A percentile compares a stretch with the other conserved stretches of the same genome.
Evolutionary conservation across 1,139 yeast genomes (phyloP).

Genomic region (Zygoascus meyerae): DNA sequence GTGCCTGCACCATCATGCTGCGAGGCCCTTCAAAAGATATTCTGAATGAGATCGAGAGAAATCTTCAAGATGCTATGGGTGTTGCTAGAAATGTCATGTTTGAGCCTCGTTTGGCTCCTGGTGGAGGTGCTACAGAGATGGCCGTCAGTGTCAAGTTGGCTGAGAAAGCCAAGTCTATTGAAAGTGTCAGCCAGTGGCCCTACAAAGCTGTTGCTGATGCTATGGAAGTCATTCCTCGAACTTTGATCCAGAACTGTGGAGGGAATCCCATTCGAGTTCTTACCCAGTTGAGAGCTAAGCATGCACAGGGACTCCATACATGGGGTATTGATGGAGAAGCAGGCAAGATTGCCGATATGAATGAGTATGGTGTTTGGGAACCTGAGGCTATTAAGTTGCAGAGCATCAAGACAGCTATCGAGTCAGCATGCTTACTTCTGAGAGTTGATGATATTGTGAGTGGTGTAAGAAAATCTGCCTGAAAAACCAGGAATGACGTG

Average conservation of each 20-base stretch:
- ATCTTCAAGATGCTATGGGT: constrained; percentile 97
- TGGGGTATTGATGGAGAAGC: constrained; percentile 93
- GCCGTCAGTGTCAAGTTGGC: constrained; percentile 86
- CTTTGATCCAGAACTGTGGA: constrained; percentile 95
- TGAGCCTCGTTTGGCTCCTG: constrained; percentile 93
- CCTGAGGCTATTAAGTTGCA: constrained; percentile 98
- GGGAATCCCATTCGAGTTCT: constrained; percentile 88
- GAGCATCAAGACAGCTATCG: constrained; percentile 93
- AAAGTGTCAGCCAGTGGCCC: constrained; percentile 98
- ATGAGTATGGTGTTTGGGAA: constrained; percentile 95
- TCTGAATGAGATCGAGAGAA: constrained; percentile 91
- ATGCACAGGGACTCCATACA: constrained; percentile 76
- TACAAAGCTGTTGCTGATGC: constrained; percentile 99
- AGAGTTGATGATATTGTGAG: constrained; percentile 97
- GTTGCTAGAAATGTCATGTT: constrained; percentile 93
- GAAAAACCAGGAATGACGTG: constrained; percentile 7
- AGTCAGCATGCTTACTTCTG: constrained; percentile 87
- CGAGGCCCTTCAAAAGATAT: constrained; percentile 98
- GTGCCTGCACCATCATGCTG: constrained; percentile 86
- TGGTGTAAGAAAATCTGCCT: constrained; percentile 61
- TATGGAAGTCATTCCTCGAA: constrained; percentile 95
- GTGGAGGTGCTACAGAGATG: constrained; percentile 99
- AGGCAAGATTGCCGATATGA: constrained; percentile 94
- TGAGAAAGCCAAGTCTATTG: constrained; percentile 86
- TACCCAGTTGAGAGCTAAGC: constrained; percentile 91